A percentile compares a stretch with the other conserved stretches of the same genome.
Evolutionary conservation across 2,329 filamentous ascomycete species (phyloP).

Genomic region (Arthrobotrys sinensis): DNA sequence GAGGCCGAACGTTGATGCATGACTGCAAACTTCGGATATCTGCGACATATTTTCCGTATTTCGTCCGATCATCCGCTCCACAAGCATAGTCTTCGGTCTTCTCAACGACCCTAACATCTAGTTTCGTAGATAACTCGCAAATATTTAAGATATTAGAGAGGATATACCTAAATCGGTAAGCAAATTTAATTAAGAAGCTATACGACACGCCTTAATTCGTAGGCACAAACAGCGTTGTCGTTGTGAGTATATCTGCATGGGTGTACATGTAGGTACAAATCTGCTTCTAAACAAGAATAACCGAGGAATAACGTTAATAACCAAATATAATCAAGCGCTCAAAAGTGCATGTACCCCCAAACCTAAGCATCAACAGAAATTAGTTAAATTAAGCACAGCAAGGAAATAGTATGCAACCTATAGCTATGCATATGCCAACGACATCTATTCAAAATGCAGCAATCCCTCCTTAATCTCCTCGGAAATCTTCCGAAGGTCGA

Average conservation of each 20-base stretch:
- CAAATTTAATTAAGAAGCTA: neutral
- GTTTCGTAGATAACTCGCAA: too few relatives aligned
- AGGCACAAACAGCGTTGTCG: neutral
- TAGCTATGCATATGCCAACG: neutral
- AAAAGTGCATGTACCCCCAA: neutral
- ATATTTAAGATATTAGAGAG: too few relatives aligned
- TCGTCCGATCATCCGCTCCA: conserved; percentile 18
- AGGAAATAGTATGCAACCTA: conserved; percentile 2
- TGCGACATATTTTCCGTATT: conserved; percentile 45
- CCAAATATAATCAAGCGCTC: neutral
- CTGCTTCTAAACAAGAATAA: too few relatives aligned
- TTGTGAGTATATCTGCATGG: too few relatives aligned
- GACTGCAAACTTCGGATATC: conserved; percentile 36
- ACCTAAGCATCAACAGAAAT: neutral
- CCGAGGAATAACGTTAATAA: conserved; percentile 1
- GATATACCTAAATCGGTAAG: too few relatives aligned
- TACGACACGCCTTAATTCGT: neutral
- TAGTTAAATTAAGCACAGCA: conserved; percentile 12
- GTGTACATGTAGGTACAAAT: too few relatives aligned
- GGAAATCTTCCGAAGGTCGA: conserved; percentile 67
- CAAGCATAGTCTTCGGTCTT: conserved; percentile 12
- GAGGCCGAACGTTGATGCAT: conserved; percentile 13
- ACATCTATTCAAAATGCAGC: conserved; percentile 29
- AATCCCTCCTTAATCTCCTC: conserved; percentile 62
- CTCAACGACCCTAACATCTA: neutral